Conservation (phyloP, 2,329 filamentous ascomycete species). For the Aspergillus sojae region DNA sequence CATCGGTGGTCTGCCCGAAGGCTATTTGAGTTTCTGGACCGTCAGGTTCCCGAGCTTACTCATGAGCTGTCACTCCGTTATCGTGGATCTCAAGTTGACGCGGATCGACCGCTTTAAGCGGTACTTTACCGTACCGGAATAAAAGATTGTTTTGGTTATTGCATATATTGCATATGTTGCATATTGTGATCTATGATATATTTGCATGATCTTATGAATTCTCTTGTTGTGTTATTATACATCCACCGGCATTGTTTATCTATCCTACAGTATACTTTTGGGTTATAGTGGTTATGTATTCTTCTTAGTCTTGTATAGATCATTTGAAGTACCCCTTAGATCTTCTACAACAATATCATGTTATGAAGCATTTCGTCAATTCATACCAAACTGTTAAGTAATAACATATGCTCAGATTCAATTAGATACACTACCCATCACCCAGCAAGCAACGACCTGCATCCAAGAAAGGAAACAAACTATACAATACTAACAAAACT, state of each 20-base stretch:
- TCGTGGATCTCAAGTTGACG: constrained; percentile 65
- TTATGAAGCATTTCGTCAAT: neutral
- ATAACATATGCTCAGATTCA: neutral
- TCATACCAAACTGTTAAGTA: neutral
- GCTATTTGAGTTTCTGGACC: constrained; percentile 84
- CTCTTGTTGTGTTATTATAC: neutral
- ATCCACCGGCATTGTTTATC: neutral
- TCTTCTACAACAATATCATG: neutral
- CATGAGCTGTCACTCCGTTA: constrained; percentile 75
- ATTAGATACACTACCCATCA: neutral
- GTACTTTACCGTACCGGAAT: constrained; percentile 37
- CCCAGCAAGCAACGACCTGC: neutral
- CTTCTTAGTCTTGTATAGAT: neutral
- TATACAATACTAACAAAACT: neutral
- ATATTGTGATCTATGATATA: neutral
- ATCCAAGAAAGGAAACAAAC: neutral
- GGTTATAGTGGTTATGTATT: neutral
- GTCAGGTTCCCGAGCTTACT: constrained; percentile 75
- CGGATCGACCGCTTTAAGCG: constrained; percentile 45
- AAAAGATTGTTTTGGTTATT: neutral
- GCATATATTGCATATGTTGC: neutral
- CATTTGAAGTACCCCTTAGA: neutral
- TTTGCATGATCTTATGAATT: neutral
- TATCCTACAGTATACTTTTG: neutral
- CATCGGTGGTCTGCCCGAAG: constrained; percentile 75